Base-by-base conservation (phyloP, 345 rosid species). In the Iberis pinnata region DNA sequence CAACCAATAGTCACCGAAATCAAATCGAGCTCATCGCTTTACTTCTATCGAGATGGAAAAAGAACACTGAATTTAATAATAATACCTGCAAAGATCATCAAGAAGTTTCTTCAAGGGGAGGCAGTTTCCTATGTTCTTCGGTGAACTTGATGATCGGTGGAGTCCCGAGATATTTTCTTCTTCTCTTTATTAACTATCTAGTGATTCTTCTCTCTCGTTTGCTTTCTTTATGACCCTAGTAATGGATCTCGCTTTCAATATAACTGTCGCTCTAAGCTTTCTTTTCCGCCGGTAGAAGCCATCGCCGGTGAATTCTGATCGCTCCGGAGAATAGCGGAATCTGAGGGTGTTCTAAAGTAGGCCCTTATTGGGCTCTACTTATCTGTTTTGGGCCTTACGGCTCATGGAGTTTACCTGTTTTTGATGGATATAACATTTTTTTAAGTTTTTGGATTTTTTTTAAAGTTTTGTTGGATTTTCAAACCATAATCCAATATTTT, bases 51-150 rank as follows among this genome's bases (percentile, higher is more conserved):
- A 8, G 47, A 3, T 2, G 10, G 2, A 4, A 17, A 11, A 1
- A 24, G n/a, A 42, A 18, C 9, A 56, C 11, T 35, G 19, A 48
- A 65, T 58, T 49, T 18, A 43, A 54, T n/a, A 8, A n/a, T 0
- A 10, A 22, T 26, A 90, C 98, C 98, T 92, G 93, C 97, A 93
- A 52, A 93, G 97, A 81, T 93, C 97, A 74, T 93, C 95, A 43
- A 93, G 97, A 70, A 93, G 97, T 47, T 93, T 97, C 63, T 86
- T 86, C 8, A 97, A 87, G 35, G 99, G 97, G 31, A 85, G 90
- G 5, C 48, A 56, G 64, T 83, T 71, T 25, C 81, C 88, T 75
- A 78, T 61, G 80, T 80, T 80, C 83, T 88, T 92, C 27, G 73
- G 59, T 42, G 81, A 71, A 35, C 88, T 85, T 31, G 94, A 70